Evolutionary conservation across 179 eudicot species (phyloP), one percentile per base, ranked within the genome.

Genomic region (Gypsophila paniculata): DNA sequence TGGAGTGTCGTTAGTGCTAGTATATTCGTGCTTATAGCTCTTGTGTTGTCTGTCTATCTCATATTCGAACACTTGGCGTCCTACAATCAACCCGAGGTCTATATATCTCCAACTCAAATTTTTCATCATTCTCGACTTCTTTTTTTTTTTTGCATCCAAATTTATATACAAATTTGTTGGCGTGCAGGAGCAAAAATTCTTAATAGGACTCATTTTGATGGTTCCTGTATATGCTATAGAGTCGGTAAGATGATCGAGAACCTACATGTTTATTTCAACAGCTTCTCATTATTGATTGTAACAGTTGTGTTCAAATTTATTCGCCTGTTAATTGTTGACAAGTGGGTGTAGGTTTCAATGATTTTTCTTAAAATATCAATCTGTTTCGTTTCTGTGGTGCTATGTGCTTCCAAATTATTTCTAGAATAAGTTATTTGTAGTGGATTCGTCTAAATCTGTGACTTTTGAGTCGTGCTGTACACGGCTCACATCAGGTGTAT

Each of bases 161-260:
- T n/a, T n/a, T n/a, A 44, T 44, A 5, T 6, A 44, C 11, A 44
- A 44, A 44, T 44, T 44, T 10, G 4, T 10, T 44, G 49, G 49
- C 8, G 49, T 59, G 64, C 98, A 94, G 99, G 98, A 91, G 82
- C 98, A 93, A 87, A 91, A 89, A 82, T 93, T 93, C 61, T 72
- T 93, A 71, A 86, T 93, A 74, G 98, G 96, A 74, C 97, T 93
- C 69, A 87, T 93, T 74, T 82, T 94, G 65, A 91, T 94, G 99
- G 97, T 94, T 77, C 99, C 99, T 77, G 99, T 94, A 38, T 94
- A 94, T 90, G 96, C 99, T 59, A 57, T 89, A 71, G 97, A 94
- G 82, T 94, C 97, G 84, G 99, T 94, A 89, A 63, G 85, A 6
- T 11, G 17, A 46, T 46, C 44, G 8, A 39, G 44, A 39, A 6